Evolutionary conservation across 495 filamentous ascomycete species (phyloP).

Genomic region (Lasiosphaeria hispida): DNA sequence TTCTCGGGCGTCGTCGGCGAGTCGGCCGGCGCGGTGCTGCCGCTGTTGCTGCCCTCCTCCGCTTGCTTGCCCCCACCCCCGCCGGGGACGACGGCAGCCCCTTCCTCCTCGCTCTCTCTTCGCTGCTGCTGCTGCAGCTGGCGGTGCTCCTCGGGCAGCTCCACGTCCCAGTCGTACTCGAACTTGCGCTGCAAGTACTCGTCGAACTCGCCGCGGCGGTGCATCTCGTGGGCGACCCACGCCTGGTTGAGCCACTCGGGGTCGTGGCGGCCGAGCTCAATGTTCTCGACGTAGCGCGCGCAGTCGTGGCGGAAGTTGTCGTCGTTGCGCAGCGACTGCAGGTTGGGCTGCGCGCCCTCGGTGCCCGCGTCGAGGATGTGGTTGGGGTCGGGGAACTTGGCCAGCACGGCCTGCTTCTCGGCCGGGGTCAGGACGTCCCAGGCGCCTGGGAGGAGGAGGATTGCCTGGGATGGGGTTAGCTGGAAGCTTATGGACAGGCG

Average conservation of each 20-base stretch:
- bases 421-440: conserved; percentile 57
- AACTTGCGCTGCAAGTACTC: conserved; percentile 63
- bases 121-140: background rate
- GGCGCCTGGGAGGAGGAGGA: conserved; percentile 54
- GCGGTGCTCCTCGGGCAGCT: conserved; percentile 37
- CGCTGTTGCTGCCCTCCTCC: too few species aligned
- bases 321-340: conserved; percentile 37
- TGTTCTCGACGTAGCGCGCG: conserved; percentile 47
- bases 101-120: background rate
- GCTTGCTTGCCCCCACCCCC: background rate
- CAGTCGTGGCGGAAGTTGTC: conserved; percentile 47
- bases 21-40: background rate
- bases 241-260: conserved; percentile 67
- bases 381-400: conserved; percentile 53
- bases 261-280: conserved; percentile 60
- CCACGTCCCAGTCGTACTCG: conserved; percentile 69
- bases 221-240: conserved; percentile 57
- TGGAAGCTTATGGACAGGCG: background rate
- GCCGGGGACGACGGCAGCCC: background rate
- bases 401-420: conserved; percentile 56
- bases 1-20: conserved; percentile 1
- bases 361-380: conserved; percentile 35
- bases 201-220: conserved; percentile 68
- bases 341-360: conserved; percentile 34
- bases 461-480: conserved; percentile 41